Base-by-base conservation (phyloP, 192 early-diverging fungal genomes). In the Gorgonomyces haynaldii region DNA sequence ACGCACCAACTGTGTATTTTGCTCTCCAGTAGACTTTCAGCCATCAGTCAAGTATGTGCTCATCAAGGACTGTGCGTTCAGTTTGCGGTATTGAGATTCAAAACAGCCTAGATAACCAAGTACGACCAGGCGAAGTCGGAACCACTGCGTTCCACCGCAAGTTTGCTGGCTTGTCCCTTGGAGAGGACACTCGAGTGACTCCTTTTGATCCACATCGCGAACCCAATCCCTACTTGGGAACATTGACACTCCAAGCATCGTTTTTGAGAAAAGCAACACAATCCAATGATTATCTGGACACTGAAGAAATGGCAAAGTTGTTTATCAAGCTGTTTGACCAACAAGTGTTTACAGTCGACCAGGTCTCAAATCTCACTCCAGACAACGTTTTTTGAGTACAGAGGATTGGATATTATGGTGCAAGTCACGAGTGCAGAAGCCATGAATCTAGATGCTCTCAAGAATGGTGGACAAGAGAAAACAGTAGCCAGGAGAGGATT, bases 321-420 rank as follows among this genome's bases (percentile, higher is more conserved):
- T 43, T 52, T 32, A 19, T 43, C 23, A 28, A 80, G 73, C 50
- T 57, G 27, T 92, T 89, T 53, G 70, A 81, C 32, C 78, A 81
- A 39, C 87, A 92, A 74, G 79, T 92, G 10, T 84, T 96, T 42
- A 58, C 80, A 10, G 62, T 64, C 3, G 83, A 79, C 15, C 91
- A 97, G 35, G 39, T 40, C 4, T 16, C 4, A 16, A 40, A 40
- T 22, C 9, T 6, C 7, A 13, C 22, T 16, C 4, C 17, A 40
- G 50, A 49, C 58, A 22, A 36, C 91, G 37, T 72, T 86, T 3
- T 76, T 92, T 44, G 93, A 97, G 27, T 90, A 81, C 60, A 74
- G 82, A 40, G 89, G 85, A 5, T 58, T 76, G 42, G 81, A 83
- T 37, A 57, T 94, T 17, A 31, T 59, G 10, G 50, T 71, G 38